Conservation (phyloP, 331 rosid species). For the Spiraea crenata region DNA sequence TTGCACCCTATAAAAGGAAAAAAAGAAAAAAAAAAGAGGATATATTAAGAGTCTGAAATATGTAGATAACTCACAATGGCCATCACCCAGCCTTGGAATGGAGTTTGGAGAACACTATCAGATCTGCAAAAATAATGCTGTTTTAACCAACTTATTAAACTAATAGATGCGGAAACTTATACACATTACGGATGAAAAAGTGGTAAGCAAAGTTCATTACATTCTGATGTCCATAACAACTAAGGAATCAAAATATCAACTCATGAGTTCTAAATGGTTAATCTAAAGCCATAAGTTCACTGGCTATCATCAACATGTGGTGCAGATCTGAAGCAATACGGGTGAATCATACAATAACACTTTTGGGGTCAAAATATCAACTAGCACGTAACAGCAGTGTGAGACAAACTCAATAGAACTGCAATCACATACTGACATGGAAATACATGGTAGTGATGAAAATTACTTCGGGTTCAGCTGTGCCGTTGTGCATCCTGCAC, state of each 20-base stretch:
- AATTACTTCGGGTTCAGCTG: conserved; percentile 82
- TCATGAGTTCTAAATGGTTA: not conserved
- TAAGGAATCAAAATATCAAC: conserved; percentile 4
- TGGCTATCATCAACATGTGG: not conserved
- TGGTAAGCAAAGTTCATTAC: not conserved
- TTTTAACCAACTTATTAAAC: not conserved
- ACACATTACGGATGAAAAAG: conserved; percentile 7
- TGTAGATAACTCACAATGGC: conserved; percentile 77
- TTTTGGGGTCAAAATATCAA: conserved; percentile 19
- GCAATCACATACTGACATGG: conserved; percentile 10
- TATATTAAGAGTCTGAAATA: conserved; percentile 17
- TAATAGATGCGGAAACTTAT: conserved; percentile 10
- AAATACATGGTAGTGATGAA: conserved; percentile 11
- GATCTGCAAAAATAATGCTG: conserved; percentile 51
- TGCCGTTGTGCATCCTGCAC: conserved; percentile 93
- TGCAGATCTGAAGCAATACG: not conserved
- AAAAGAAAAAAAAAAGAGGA: not conserved
- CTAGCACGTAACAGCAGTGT: conserved; percentile 13
- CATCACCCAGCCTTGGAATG: conserved; percentile 95
- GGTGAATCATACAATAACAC: not conserved
- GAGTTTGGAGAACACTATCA: conserved; percentile 89
- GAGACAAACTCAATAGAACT: not conserved
- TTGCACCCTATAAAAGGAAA: conserved; percentile 7
- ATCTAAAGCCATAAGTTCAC: not conserved
- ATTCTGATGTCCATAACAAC: conserved; percentile 12